Conservation (phyloP, 1,284 basidiomycete genomes). For the Marasmius oreades region DNA sequence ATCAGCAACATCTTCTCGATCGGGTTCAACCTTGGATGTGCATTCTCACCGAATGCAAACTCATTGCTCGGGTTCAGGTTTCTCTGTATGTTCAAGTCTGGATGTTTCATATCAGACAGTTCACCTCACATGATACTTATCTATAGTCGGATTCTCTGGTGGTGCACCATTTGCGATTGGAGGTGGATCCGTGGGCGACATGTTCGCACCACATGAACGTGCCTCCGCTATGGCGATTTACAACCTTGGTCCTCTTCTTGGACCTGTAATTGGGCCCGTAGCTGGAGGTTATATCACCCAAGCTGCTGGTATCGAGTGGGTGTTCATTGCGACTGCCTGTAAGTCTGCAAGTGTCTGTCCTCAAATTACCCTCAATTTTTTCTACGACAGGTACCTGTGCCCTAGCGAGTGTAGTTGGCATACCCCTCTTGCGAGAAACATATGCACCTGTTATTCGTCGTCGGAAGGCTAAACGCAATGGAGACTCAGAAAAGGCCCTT, state of each 20-base stretch:
- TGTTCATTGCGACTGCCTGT: constrained; percentile 41
- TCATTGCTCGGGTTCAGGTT: constrained; percentile 52
- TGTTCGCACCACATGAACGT: constrained; percentile 43
- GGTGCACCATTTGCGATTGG: constrained; percentile 45
- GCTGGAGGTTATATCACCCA: constrained; percentile 45
- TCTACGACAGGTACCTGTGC: constrained; percentile 24
- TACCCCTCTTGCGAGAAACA: constrained; percentile 45
- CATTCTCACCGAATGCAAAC: constrained; percentile 44
- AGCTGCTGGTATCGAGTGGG: constrained; percentile 39
- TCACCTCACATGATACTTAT: neutral
- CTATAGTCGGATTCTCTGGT: constrained; percentile 41
- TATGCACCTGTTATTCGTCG: constrained; percentile 45
- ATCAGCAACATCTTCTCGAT: constrained; percentile 51
- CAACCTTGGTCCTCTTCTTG: constrained; percentile 40
- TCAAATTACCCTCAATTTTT: neutral
- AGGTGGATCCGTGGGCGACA: constrained; percentile 43
- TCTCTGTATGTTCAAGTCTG: constrained; percentile 32
- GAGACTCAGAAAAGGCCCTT: constrained; percentile 29
- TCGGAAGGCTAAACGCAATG: constrained; percentile 24
- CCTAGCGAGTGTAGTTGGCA: constrained; percentile 32
- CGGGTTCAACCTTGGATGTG: constrained; percentile 53
- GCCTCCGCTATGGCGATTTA: constrained; percentile 50
- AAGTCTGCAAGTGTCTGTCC: neutral
- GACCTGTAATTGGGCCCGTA: constrained; percentile 40
- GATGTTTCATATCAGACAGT: neutral